Evolutionary conservation across 345 rosid genomes (phyloP).

Genomic region (Litchi chinensis): DNA sequence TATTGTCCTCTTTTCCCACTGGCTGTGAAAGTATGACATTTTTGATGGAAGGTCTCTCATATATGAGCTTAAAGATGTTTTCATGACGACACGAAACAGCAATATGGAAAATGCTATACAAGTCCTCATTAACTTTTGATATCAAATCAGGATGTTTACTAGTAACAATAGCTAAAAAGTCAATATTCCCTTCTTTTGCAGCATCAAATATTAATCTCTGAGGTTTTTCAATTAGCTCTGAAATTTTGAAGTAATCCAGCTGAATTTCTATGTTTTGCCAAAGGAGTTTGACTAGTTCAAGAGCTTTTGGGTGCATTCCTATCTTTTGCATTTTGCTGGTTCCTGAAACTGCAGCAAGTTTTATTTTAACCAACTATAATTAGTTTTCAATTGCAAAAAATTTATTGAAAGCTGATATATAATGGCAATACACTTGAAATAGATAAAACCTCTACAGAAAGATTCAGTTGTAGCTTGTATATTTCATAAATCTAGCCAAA

Average conservation of each 20-base stretch:
- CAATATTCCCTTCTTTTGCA: background rate
- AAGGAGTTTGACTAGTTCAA: background rate
- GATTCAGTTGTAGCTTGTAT: no score
- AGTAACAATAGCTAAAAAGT: background rate
- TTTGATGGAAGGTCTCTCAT: constrained; percentile 5
- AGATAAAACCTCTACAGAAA: no score
- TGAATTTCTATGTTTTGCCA: background rate
- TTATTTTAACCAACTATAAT: background rate
- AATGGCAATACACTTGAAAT: no score
- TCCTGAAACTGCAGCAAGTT: background rate
- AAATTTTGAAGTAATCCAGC: background rate
- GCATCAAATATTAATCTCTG: background rate
- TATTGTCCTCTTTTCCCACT: background rate
- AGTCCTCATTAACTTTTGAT: background rate
- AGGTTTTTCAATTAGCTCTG: background rate
- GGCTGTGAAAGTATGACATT: background rate
- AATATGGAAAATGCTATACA: constrained; percentile 19
- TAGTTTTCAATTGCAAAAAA: background rate
- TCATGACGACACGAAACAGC: constrained; percentile 15
- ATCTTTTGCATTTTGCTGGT: no score
- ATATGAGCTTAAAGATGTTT: constrained; percentile 14
- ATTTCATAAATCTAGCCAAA: no score
- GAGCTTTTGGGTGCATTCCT: no score
- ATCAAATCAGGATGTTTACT: background rate
- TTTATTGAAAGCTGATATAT: no score